A percentile compares a stretch with the other conserved stretches of the same genome.
phyloP scores from a whole-genome alignment of 2,329 filamentous ascomycete species.

The Simplicillium aogashimaense region DNA sequence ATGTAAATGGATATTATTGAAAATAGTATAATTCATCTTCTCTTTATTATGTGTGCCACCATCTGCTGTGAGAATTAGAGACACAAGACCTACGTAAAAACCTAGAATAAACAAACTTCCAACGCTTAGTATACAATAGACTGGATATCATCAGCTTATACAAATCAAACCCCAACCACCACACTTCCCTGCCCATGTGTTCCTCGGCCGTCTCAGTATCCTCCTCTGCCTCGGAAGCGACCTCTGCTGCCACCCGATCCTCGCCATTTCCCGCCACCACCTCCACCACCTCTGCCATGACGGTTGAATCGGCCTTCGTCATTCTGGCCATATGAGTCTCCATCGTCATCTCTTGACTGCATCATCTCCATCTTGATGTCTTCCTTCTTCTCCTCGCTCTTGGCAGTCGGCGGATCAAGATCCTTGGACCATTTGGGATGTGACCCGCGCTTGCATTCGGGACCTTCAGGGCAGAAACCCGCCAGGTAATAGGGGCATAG shows the following conservation, averaged over 20 bases:
- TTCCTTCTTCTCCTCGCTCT: slow-evolving; percentile 52
- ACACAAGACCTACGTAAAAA: no score
- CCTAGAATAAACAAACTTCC: no score
- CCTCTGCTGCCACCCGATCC: slow-evolving; percentile 18
- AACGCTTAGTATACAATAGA: no score
- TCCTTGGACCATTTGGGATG: slow-evolving; percentile 77
- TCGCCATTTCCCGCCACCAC: slow-evolving; percentile 27
- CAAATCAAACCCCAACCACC: no score
- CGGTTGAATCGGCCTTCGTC: slow-evolving; percentile 17
- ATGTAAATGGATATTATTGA: slow-evolving; percentile 10
- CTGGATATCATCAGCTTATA: no score
- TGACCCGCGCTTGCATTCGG: slow-evolving; percentile 65
- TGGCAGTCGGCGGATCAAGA: slow-evolving; percentile 64
- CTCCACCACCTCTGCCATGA: slow-evolving; percentile 18
- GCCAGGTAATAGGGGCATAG: slow-evolving; percentile 81
- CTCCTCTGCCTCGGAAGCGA: slow-evolving; percentile 24
- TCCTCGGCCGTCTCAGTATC: slow-evolving; percentile 11
- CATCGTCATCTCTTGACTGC: slow-evolving; percentile 20
- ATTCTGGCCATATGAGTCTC: slow-evolving; percentile 17
- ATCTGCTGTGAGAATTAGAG: no score
- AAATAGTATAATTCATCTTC: not conserved
- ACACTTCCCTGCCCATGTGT: slow-evolving; percentile 1
- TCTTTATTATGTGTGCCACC: not conserved
- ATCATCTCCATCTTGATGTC: slow-evolving; percentile 19
- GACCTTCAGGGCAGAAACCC: slow-evolving; percentile 84